Evolutionary conservation across 768 basidiomycete genomes (phyloP), one percentile per base, ranked within the genome.

Genomic region (Pisolithus orientalis): DNA sequence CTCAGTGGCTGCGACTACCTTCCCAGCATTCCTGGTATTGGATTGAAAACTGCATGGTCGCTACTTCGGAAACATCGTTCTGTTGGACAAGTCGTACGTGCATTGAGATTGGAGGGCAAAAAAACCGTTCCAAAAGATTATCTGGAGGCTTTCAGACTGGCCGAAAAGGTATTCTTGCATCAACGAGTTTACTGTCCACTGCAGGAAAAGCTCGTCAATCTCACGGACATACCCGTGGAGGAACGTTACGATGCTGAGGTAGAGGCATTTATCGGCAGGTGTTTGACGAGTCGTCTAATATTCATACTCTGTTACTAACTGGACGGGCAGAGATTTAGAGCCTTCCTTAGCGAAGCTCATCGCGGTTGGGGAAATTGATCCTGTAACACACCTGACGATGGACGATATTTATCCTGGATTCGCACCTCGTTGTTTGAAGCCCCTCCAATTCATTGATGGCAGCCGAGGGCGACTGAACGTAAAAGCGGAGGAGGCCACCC

Each of bases 1-100:
- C 73, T 95, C 50, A 90, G 87, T 56, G 93, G 93, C 14, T 95
- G 93, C 65, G 93, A 95, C 65, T 95, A 95, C 68, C 76, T 98
- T 21, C 80, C 90, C 8, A 94, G 90, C 59, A 90, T 99, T 47
- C 81, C 80, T 24, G 95, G 95, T 1, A 75, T 99, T 39, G 96
- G 96, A 6, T 70, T 99, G 63, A 98, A 96, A 77, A 98, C 91
- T 11, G 94, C 96, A 6, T 89, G 86, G 71, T 69, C 75, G 17
- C 72, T 97, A 38, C 70, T 99, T 58, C 75, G 85, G 61, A 91
- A 90, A 65, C 81, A 90, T 78, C 90, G 87, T 67, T 90, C 88
- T 2, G 82, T 85, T 7, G 91, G 94, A 61, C 89, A 87, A 63
- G 88, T 86, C 34, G 73, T 99, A 28, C 82, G 82, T 56, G 80